Percentiles rank a stretch among this genome's conserved stretches.
These are phyloP conservation scores for Pichia deserticola DNA, from an alignment of 805 yeast genomes.

Conservation along the genomic window DNA sequence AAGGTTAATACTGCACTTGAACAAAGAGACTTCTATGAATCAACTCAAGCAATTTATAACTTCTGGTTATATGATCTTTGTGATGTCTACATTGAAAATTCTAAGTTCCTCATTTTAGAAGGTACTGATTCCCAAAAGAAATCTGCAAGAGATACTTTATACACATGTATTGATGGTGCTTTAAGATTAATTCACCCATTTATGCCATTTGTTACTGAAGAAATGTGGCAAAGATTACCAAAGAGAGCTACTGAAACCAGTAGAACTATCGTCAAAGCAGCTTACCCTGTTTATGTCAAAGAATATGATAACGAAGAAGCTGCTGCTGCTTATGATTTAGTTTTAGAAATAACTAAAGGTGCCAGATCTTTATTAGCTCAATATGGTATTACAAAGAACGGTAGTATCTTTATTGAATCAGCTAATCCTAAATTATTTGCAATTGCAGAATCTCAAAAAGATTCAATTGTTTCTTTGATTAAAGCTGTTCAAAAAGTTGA, in stretches of 20 bases:
- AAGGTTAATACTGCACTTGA: conserved; percentile 62
- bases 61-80: conserved; percentile 94
- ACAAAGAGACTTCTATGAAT: conserved; percentile 78
- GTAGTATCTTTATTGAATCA: conserved; percentile 78
- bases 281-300: conserved; percentile 60
- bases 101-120: conserved; percentile 85
- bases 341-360: conserved; percentile 79
- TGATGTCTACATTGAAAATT: conserved; percentile 97
- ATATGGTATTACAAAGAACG: conserved; percentile 82
- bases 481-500: conserved; percentile 77
- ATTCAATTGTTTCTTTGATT: conserved; percentile 84
- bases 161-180: conserved; percentile 88
- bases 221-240: conserved; percentile 98
- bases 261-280: conserved; percentile 67
- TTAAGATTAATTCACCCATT: conserved; percentile 91
- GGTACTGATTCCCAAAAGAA: conserved; percentile 78
- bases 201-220: conserved; percentile 97
- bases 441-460: conserved; percentile 63
- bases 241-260: conserved; percentile 67
- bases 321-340: conserved; percentile 70
- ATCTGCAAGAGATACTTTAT: conserved; percentile 90
- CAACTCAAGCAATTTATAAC: conserved; percentile 81
- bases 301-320: conserved; percentile 61
- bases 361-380: conserved; percentile 90
- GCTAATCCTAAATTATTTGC: conserved; percentile 37